Base-by-base conservation (phyloP, 202 grass and related monocot genomes). In the Eragrostis tef region DNA sequence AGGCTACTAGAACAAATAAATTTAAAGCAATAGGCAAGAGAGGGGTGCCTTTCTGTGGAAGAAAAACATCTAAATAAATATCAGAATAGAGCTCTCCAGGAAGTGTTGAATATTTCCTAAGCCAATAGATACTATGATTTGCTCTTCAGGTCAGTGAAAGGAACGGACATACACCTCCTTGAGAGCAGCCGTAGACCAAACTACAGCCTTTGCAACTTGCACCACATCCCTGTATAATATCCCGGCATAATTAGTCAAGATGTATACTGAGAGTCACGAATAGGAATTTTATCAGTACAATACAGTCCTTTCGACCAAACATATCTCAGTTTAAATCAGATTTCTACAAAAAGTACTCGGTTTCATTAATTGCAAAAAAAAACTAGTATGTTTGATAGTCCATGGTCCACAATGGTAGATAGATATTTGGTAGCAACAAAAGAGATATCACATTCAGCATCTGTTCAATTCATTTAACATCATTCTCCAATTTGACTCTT, bases 1-100 rank as follows among this genome's bases (percentile, higher is more conserved):
- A 91, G 12, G 67, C 84, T 91, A 87, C 77, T 68, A 17, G 83
- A 94, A 86, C 85, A 94, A 94, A 92, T 90, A 89, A 94, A 94
- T 84, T 19, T 68, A 77, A 87, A 75, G 53, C 67, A 74, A 79
- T 86, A 77, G 58, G 24, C 16, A 58, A 27, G n/a, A 70, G 62
- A 70, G 21, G 42, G 64, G 66, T 39, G 84, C 50, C 82, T 85
- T 81, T 86, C 85, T 81, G 56, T 81, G 43, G 75, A 85, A 92
- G 70, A 82, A 90, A 81, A 79, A 86, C 49, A 26, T 58, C 70
- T 62, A 83, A 83, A 81, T 76, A 94, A 86, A 92, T 83, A 83
- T 57, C 53, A 75, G 44, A 62, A 72, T 61, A 81, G 88, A 91
- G 85, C 78, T 65, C 70, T 92, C 72, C 62, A 31, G 72, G 39